These are phyloP conservation scores for Iris pallida DNA, from an alignment of 116 monocot genomes.

Conservation along the genomic window DNA sequence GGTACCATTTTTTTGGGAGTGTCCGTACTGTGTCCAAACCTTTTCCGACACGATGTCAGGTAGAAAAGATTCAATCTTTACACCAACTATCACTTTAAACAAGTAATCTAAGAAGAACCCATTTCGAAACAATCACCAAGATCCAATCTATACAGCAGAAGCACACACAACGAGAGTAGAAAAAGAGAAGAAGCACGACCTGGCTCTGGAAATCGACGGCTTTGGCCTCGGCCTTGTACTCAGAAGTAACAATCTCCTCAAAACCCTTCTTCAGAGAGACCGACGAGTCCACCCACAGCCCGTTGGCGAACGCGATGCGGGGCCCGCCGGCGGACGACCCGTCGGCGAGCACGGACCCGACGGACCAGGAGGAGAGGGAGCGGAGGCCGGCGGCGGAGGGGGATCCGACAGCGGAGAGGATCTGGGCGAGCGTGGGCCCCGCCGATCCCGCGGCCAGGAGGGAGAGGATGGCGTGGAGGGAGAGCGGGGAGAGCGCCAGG, in stretches of 20 bases:
- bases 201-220: conserved; percentile 54
- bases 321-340: conserved; percentile 54
- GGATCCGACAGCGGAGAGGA: conserved; percentile 22
- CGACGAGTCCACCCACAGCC: conserved; percentile 49
- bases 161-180: no score
- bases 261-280: conserved; percentile 36
- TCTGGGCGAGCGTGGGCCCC: conserved; percentile 29
- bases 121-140: no score
- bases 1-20: no score
- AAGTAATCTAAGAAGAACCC: no score
- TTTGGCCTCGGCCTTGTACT: conserved; percentile 45
- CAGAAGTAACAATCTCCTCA: conserved; percentile 18
- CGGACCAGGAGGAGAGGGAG: conserved; percentile 37
- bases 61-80: no score
- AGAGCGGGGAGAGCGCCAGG: conserved; percentile 64
- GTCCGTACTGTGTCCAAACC: no score
- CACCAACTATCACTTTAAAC: no score
- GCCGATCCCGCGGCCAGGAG: conserved; percentile 48
- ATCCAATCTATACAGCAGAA: no score
- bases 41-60: no score
- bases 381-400: conserved; percentile 21
- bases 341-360: conserved; percentile 39
- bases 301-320: conserved; percentile 39
- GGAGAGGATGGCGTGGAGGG: conserved; percentile 46
- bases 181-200: conserved; percentile 20